Conservation (phyloP, 495 filamentous ascomycete genomes). For the Tuber brumale region DNA sequence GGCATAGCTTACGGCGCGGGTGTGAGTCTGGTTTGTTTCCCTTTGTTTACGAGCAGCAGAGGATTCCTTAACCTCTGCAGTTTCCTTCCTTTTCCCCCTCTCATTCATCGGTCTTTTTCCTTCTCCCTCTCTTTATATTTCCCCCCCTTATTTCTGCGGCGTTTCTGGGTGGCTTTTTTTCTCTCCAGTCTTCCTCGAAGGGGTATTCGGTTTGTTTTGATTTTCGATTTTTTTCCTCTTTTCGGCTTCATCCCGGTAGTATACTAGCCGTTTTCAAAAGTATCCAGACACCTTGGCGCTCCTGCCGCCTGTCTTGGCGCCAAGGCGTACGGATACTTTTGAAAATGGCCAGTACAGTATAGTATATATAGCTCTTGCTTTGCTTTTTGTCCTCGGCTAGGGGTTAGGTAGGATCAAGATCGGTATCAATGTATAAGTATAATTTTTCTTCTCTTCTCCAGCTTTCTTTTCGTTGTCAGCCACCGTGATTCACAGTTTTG, state of each 20-base stretch:
- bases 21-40: background rate
- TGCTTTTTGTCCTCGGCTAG: background rate
- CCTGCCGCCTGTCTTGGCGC: too few relatives aligned
- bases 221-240: background rate
- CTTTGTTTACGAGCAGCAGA: background rate
- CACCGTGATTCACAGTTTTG: background rate
- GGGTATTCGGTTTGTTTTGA: background rate
- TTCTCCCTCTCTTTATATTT: background rate
- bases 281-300: too few relatives aligned
- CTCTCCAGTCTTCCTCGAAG: background rate
- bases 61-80: background rate
- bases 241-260: background rate
- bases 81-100: background rate
- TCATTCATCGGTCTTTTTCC: background rate
- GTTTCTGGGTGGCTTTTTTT: background rate
- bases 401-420: background rate
- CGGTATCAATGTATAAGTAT: background rate
- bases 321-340: too few relatives aligned
- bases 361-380: constrained; percentile 1
- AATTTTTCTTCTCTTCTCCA: background rate
- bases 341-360: too few relatives aligned
- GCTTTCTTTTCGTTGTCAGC: background rate
- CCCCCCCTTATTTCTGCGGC: background rate
- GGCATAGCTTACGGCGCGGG: background rate
- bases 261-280: too few relatives aligned